Conservation (phyloP, 306 rosid species). For the Echinosophora koreensis region DNA sequence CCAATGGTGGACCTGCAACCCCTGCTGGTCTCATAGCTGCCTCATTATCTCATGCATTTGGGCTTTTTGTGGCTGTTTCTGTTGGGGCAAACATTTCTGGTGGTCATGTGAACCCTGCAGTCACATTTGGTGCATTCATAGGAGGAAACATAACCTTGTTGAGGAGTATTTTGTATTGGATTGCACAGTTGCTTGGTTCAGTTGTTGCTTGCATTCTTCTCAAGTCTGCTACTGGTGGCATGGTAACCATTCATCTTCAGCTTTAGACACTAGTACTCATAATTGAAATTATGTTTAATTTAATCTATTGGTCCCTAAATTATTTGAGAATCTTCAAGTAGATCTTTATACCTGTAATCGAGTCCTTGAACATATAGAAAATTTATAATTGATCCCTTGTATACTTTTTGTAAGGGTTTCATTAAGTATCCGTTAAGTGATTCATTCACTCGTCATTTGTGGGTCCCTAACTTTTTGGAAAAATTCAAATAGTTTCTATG, state of each 20-base stretch:
- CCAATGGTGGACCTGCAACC: slow-evolving; percentile 63
- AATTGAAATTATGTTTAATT: neutral
- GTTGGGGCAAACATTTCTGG: slow-evolving; percentile 87
- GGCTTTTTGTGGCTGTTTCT: slow-evolving; percentile 78
- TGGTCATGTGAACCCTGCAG: slow-evolving; percentile 91
- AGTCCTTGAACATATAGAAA: too few species aligned
- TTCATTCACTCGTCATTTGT: too few species aligned
- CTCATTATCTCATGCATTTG: slow-evolving; percentile 82
- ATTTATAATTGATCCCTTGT: too few species aligned
- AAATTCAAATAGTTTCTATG: too few species aligned
- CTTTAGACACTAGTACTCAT: neutral
- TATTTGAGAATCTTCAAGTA: too few species aligned
- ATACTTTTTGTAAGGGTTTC: too few species aligned
- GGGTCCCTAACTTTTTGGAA: too few species aligned
- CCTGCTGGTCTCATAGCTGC: slow-evolving; percentile 74
- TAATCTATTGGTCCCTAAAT: too few species aligned
- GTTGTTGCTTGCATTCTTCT: slow-evolving; percentile 82
- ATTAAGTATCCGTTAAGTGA: too few species aligned
- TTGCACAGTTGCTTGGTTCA: slow-evolving; percentile 84
- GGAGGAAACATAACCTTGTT: slow-evolving; percentile 82
- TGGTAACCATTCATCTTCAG: slow-evolving; percentile 44
- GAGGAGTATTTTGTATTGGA: slow-evolving; percentile 73
- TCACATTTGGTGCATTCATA: slow-evolving; percentile 80
- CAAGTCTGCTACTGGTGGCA: slow-evolving; percentile 79
- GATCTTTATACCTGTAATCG: too few species aligned